phyloP scores from a whole-genome alignment of 176 grass and related monocot species.

The Avena atlantica region DNA sequence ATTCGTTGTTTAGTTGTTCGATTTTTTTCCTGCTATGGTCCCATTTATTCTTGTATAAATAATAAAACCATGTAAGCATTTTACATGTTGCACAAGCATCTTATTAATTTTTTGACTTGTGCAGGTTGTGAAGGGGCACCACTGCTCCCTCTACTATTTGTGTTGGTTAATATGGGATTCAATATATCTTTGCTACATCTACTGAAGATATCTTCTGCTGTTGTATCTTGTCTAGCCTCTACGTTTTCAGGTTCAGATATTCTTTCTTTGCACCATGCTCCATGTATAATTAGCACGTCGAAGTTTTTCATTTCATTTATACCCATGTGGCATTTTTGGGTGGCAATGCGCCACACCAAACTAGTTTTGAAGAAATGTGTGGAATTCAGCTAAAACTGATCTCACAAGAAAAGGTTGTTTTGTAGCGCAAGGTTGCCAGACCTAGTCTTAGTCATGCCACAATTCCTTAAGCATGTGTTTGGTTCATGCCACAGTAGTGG shows the following conservation, averaged over 20 bases:
- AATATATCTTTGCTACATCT: conserved; percentile 94
- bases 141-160: conserved; percentile 85
- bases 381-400: neutral
- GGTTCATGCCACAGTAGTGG: neutral
- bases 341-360: neutral
- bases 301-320: conserved; percentile 36
- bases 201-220: conserved; percentile 85
- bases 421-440: neutral
- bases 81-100: conserved; percentile 8
- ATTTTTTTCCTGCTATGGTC: neutral
- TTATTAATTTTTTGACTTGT: conserved; percentile 45
- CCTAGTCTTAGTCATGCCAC: neutral
- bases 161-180: conserved; percentile 88
- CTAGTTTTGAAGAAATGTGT: neutral
- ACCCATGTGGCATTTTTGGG: neutral
- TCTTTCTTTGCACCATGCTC: neutral
- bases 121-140: conserved; percentile 94
- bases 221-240: conserved; percentile 92
- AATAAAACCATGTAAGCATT: conserved; percentile 2
- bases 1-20: conserved; percentile 18
- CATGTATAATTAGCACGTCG: neutral
- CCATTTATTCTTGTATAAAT: neutral
- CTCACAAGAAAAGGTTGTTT: neutral
- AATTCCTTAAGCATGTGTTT: neutral
- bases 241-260: conserved; percentile 86